These are phyloP conservation scores for Fistulina hepatica DNA, from an alignment of 1,284 basidiomycete species.

Conservation along the genomic window DNA sequence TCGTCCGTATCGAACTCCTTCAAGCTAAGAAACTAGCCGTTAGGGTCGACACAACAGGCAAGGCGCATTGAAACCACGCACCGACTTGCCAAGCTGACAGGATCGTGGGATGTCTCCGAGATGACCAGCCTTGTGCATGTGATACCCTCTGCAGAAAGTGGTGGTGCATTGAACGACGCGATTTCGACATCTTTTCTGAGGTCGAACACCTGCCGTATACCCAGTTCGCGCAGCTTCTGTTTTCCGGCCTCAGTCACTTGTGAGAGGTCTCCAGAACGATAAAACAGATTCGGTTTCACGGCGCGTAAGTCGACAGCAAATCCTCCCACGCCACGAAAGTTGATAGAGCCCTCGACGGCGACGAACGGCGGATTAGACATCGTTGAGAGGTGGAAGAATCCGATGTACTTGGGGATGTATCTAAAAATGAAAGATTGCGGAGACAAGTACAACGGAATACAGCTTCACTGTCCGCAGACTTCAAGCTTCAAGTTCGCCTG, in stretches of 20 bases:
- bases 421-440: too few relatives aligned
- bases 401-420: too few relatives aligned
- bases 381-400: too few relatives aligned
- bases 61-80: conserved; percentile 6
- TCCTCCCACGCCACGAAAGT: conserved; percentile 29
- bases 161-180: conserved; percentile 6
- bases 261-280: conserved; percentile 31
- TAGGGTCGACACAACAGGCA: background rate
- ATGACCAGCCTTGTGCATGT: too few relatives aligned
- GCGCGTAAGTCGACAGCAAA: conserved; percentile 13
- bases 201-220: conserved; percentile 31
- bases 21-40: conserved; percentile 13
- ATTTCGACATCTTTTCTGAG: conserved; percentile 30
- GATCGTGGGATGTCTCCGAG: conserved; percentile 22
- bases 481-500: too few relatives aligned
- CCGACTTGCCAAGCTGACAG: conserved; percentile 21
- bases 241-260: conserved; percentile 28
- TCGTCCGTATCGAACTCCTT: conserved; percentile 22
- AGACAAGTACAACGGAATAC: too few relatives aligned
- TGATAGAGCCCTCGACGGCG: conserved; percentile 29
- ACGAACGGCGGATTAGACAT: conserved; percentile 35
- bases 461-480: too few relatives aligned
- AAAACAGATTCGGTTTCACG: conserved; percentile 26
- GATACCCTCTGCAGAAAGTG: conserved; percentile 6
- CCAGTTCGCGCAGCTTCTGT: conserved; percentile 25